Evolutionary conservation across 768 basidiomycete genomes (phyloP), one percentile per base, ranked within the genome.

Genomic region (Termitomyces sp.): DNA sequence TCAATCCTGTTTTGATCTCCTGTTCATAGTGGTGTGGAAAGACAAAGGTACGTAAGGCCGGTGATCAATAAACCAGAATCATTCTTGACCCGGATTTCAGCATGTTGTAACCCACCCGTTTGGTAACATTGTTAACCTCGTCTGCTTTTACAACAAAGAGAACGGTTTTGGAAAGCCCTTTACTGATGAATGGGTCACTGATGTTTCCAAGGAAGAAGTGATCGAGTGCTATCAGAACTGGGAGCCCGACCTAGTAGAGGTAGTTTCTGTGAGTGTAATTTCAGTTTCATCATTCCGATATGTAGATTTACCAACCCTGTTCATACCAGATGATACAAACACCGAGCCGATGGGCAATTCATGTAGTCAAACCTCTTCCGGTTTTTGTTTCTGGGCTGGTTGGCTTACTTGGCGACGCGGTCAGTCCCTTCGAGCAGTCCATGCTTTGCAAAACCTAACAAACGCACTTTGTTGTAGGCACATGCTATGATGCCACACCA

Each of bases 291-390:
- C 14, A 16, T 43, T 3, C 19, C 3, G 3, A 16, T 37, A 9
- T 8, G 14, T 37, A 25, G 6, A 23, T 11, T 19, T 28, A 17
- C 21, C 19, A 5, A 43, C 0, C 16, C 7, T 34, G 7, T 35
- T 43, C 16, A 16, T 35, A 60, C 16, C 19, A 72, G 72, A 63
- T 62, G 40, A 57, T 67, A 1, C 65, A 66, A 25, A 63, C 53
- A 10, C 66, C 69, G 2, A 70, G 63, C 25, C 63, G 68, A 46
- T 79, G 78, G 75, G 75, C 72, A 1, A 66, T 80, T 11, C 72
- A 76, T 57, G 61, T 66, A 16, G 65, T 79, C 12, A 64, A 66
- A 6, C 60, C 67, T 5, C 59, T 81, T 3, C 75, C 75, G 2
- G 58, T 63, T 14, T 45, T 3, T 16, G 58, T 63, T 25, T 54